Base-by-base conservation (phyloP, 192 early-diverging fungal genomes). In the Coemansia sp. region DNA sequence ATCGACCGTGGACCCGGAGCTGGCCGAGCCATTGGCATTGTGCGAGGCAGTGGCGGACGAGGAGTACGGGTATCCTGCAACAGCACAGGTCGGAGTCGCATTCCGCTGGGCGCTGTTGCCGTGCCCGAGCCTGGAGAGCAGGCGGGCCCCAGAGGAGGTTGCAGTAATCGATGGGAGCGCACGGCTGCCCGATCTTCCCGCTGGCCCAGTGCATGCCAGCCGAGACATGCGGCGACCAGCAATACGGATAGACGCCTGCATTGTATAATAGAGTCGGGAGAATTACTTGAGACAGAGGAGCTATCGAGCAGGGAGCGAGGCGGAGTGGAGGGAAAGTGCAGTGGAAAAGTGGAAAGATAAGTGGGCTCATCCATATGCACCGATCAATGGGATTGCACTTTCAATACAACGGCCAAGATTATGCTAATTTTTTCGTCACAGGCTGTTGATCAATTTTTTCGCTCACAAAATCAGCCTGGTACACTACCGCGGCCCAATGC, bases 221-320 rank as follows among this genome's bases (percentile, higher is more conserved):
- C 57, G 49, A 4, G 34, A 25, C 23, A 60, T 18, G n/a, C 64
- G 64, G 17, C 57, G 56, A 9, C 64, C 57, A 15, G 56, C 51
- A 33, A 67, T 58, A 14, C 64, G 57, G 53, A 67, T 36, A 36
- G 48, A 36, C 46, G 64, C 39, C 51, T 58, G 56, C 64, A 67
- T 53, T 9, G 0, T 22, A 23, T 50, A 31, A 18, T 7, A 40
- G 34, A 4, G 19, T 8, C 10, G 17, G 13, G 30, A 21, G 19
- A 55, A n/a, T n/a, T n/a, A n/a, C n/a, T n/a, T n/a, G n/a, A n/a
- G n/a, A n/a, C n/a, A n/a, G n/a, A n/a, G n/a, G n/a, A n/a, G n/a
- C n/a, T n/a, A n/a, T n/a, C n/a, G n/a, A n/a, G n/a, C n/a, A n/a
- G n/a, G n/a, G n/a, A n/a, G n/a, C n/a, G n/a, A n/a, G n/a, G n/a